Base-by-base conservation (phyloP, 768 basidiomycete species). In the Mycena alexandri region DNA sequence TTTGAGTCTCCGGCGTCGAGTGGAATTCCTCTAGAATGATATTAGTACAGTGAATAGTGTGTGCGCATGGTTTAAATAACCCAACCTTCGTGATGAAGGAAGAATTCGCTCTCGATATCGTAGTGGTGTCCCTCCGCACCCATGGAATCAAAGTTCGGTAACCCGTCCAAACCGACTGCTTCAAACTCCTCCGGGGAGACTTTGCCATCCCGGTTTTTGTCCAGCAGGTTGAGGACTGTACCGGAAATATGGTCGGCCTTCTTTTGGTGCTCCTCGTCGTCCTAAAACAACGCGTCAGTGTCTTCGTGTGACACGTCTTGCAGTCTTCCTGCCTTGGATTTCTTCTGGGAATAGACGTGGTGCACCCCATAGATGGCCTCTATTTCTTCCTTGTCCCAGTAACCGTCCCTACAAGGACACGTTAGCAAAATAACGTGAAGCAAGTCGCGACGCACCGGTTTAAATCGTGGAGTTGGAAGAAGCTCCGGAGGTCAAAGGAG, bases 351-450 rank as follows among this genome's bases (percentile, higher is more conserved):
- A 76, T 92, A 94, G 63, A 95, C 85, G 74, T 98, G 96, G 77
- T 98, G 95, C 10, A 98, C 92, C 59, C 97, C 97, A 71, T 99
- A 99, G 43, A 99, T 89, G 21, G 96, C 95, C 78, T 98, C 93
- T 67, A 99, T 92, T 78, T 99, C 97, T 61, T 90, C 90, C 65
- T 84, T 83, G 76, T 94, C 91, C 90, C 95, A 95, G 59, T 86
- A 74, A 0, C 94, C 94, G 74, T 99, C 89, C 43, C 92, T 93
- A 72, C 16, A 33, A 55, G 55, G 54, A 54, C 25, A 68, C 66
- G 51, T 68, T 51, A 51, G 34, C 52, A 48, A n/a, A 22, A 29
- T 24, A 10, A 16, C 11, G 16, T 21, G 24, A 47, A 42, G 25
- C 43, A 43, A 38, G 41, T 13, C 59, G 47, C 25, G 29, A 74